phyloP scores from a whole-genome alignment of 1,284 basidiomycete genomes.

The Mixia osmundae region DNA sequence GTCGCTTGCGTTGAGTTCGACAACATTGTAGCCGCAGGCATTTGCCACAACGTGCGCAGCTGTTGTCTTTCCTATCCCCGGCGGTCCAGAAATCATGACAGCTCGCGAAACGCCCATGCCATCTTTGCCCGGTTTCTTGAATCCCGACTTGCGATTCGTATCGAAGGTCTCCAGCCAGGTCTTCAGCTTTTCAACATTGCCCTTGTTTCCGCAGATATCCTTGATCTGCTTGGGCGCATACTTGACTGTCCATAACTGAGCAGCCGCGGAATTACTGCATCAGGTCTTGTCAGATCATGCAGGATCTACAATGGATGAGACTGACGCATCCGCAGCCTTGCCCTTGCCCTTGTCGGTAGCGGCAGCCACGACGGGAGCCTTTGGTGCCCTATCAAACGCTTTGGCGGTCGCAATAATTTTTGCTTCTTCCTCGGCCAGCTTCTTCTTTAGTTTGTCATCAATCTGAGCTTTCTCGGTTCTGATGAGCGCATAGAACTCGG shows the following conservation, averaged over 20 bases:
- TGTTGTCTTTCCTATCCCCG: slow-evolving; percentile 94
- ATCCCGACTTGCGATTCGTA: slow-evolving; percentile 40
- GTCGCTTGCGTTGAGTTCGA: slow-evolving; percentile 93
- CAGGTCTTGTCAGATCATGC: background rate
- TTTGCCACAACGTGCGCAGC: slow-evolving; percentile 80
- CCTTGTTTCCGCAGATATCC: slow-evolving; percentile 90
- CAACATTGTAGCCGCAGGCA: slow-evolving; percentile 64
- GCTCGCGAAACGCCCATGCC: slow-evolving; percentile 70
- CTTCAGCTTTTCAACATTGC: slow-evolving; percentile 62
- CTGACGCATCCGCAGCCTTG: background rate
- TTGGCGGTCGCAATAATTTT: slow-evolving; percentile 38
- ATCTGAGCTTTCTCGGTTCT: slow-evolving; percentile 50
- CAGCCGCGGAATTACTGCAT: background rate
- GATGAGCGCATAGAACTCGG: background rate
- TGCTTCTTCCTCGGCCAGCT: slow-evolving; percentile 38
- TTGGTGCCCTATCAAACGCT: background rate
- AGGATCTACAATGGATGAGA: background rate
- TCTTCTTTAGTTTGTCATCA: slow-evolving; percentile 58
- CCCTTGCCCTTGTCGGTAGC: background rate
- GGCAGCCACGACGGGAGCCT: background rate
- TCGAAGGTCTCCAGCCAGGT: slow-evolving; percentile 58
- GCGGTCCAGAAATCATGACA: slow-evolving; percentile 72
- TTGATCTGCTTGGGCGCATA: slow-evolving; percentile 73
- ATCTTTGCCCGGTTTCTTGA: slow-evolving; percentile 85
- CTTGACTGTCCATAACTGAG: slow-evolving; percentile 65